Evolutionary conservation across 1,139 yeast species (phyloP), one percentile per base, ranked within the genome.

Genomic region (Arxiozyma heterogenica): DNA sequence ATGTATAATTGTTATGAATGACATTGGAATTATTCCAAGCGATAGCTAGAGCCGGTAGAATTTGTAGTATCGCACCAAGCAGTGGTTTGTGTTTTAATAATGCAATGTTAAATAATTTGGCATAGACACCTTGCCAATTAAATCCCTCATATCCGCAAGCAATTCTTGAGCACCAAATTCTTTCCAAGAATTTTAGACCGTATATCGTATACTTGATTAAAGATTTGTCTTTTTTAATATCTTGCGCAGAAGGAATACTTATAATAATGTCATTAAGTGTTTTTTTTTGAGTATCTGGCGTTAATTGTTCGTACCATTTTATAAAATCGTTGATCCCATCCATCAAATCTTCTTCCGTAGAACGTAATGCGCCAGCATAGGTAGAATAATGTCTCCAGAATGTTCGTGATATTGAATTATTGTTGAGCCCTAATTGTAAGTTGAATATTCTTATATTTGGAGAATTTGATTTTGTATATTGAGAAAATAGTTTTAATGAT

Each of bases 311-410:
- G 25, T 74, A 66, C 60, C 73, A 75, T 0, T 43, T 55, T 7
- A 81, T 59, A 47, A 84, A 72, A 4, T 76, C 67, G 22, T 67
- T 69, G 25, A 82, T 69, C 0, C 85, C 73, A 4, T 69, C 65
- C 43, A 76, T 74, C 5, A 83, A 72, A 18, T 80, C 73, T 1
- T 68, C 61, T 50, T 77, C 79, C 15, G 80, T 75, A 0, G 86
- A 83, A 27, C 81, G 77, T 12, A 75, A 59, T 0, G 89, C 84
- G 2, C 90, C 94, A 11, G 77, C 75, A n/a, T 83, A 76, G 57
- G 77, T 75, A 0, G 75, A 66, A 50, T 76, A 71, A 0, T 93
- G 91, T 60, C 68, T 75, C 81, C 84, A 77, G 58, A 84, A 80
- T 65, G 51, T 20, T 20, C 20, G 43, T 9, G 49, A 30, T 27